phyloP scores from a whole-genome alignment of 192 early-diverging fungal genomes.

The Chytriomyces sp. region DNA sequence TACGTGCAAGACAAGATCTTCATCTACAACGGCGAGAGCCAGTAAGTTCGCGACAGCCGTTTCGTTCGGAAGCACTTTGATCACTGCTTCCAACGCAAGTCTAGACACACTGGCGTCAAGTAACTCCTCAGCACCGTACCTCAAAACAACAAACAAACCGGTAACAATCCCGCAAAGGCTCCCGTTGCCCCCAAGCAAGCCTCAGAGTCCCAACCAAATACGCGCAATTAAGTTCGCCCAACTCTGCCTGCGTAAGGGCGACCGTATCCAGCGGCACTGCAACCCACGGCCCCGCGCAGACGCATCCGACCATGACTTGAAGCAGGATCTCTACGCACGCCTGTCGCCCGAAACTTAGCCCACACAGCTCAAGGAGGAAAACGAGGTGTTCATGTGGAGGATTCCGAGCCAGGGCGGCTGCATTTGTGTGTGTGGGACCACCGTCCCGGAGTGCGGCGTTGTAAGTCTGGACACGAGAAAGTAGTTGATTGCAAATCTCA shows the following conservation, averaged over 20 bases:
- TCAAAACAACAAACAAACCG: neutral
- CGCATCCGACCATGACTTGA: neutral
- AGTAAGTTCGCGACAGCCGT: neutral
- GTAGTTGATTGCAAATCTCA: neutral
- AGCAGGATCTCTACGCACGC: neutral
- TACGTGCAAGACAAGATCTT: neutral
- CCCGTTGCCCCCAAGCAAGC: conserved; percentile 1
- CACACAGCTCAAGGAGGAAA: conserved; percentile 13
- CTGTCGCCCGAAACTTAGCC: conserved; percentile 3
- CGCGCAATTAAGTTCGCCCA: conserved; percentile 16
- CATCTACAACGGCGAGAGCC: neutral
- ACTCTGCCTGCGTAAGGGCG: neutral
- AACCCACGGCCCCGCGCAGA: conserved; percentile 3
- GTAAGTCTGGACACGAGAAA: neutral
- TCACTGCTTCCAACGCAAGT: neutral
- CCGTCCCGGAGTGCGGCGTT: neutral
- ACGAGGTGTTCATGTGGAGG: neutral
- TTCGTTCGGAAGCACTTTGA: neutral
- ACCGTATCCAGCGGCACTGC: conserved; percentile 17
- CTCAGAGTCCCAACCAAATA: conserved; percentile 18
- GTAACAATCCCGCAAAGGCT: neutral
- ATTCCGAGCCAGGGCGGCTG: neutral
- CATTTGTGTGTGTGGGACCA: neutral
- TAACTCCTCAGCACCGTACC: too few species aligned
- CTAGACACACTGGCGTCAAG: too few species aligned